Base-by-base conservation (phyloP, 352 stramenopile genomes). In the Pythium catenulatum region DNA sequence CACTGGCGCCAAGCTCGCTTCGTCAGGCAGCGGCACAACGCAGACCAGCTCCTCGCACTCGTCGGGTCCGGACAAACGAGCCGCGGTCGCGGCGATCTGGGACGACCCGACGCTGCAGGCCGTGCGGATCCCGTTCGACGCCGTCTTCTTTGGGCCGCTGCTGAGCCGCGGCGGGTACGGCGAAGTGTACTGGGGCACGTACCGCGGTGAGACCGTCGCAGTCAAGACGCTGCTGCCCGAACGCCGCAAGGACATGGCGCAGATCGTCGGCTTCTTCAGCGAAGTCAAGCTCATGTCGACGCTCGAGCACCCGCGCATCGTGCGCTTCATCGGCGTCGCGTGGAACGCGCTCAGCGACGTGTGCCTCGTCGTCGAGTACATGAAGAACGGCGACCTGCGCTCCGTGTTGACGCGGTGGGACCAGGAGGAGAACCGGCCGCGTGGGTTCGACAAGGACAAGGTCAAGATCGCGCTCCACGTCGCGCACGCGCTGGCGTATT, bases 301-400 rank as follows among this genome's bases (percentile, higher is more conserved):
- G 63, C 74, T 87, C 9, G 30, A 39, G 2, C 80, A 87, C 72
- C 39, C 69, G 13, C 80, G 68, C 21, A 87, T 87, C 30, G 72
- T 87, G n/a, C 9, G 46, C 37, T 87, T 81, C 39, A 72, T 87
- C 36, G 80, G 70, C 11, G 61, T 87, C 23, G 65, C 80, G 25
- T 87, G 80, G 80, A 65, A 72, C 4, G 63, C 72, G 23, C 52
- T 83, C 17, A 63, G 58, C 43, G 56, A 89, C 58, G 25, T 89
- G 7, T 78, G 70, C 25, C 54, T 61, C 63, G 69, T 88, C 30
- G 70, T 45, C 17, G 82, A 88, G 48, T 85, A 77, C 37, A 82
- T 88, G 82, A 52, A 81, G 39, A 76, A 76, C 32, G 82, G 82
- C 4, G 82, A 88, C 76, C 65, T 89, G 23, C 83, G 78, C 32